A percentile compares a stretch with the other conserved stretches of the same genome.
Evolutionary conservation across 208 protist genomes (phyloP).

Genomic region (Paratrypanosoma confusum): DNA sequence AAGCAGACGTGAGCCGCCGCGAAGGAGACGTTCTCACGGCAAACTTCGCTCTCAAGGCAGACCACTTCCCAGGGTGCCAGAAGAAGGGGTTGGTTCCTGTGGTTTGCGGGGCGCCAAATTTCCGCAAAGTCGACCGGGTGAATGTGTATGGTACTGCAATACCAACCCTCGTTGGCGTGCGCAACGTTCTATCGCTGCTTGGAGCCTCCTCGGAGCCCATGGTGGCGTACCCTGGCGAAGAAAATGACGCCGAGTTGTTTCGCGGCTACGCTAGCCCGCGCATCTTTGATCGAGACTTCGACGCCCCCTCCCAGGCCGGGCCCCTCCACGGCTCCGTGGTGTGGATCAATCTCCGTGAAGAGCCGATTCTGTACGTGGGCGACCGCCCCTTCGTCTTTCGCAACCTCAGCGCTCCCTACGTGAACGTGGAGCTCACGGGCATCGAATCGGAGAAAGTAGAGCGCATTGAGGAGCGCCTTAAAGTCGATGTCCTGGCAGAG

Average conservation of each 20-base stretch:
- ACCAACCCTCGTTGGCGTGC: constrained; percentile 65
- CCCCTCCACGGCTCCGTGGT: constrained; percentile 74
- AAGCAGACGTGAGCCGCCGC: constrained; percentile 53
- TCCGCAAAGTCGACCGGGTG: constrained; percentile 68
- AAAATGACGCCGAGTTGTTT: constrained; percentile 69
- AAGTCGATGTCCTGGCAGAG: constrained; percentile 66
- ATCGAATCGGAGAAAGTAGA: constrained; percentile 80
- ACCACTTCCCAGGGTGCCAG: constrained; percentile 84
- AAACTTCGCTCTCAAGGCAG: constrained; percentile 81
- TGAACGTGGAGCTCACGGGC: constrained; percentile 83
- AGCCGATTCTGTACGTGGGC: constrained; percentile 82
- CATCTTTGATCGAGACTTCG: constrained; percentile 69
- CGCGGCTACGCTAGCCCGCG: constrained; percentile 66
- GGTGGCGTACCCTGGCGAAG: constrained; percentile 47
- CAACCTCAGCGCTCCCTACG: constrained; percentile 74
- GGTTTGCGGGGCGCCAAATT: constrained; percentile 79
- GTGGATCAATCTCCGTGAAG: constrained; percentile 83
- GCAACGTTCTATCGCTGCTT: constrained; percentile 80
- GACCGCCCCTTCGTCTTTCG: constrained; percentile 80
- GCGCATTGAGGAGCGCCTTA: constrained; percentile 59
- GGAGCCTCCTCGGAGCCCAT: constrained; percentile 62
- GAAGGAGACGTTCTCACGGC: constrained; percentile 74
- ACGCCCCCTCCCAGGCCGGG: constrained; percentile 38
- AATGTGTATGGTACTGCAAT: constrained; percentile 85
- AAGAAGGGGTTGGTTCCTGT: constrained; percentile 77